Conservation (phyloP, 176 grass and related monocot genomes). For the Musa troglodytarum region DNA sequence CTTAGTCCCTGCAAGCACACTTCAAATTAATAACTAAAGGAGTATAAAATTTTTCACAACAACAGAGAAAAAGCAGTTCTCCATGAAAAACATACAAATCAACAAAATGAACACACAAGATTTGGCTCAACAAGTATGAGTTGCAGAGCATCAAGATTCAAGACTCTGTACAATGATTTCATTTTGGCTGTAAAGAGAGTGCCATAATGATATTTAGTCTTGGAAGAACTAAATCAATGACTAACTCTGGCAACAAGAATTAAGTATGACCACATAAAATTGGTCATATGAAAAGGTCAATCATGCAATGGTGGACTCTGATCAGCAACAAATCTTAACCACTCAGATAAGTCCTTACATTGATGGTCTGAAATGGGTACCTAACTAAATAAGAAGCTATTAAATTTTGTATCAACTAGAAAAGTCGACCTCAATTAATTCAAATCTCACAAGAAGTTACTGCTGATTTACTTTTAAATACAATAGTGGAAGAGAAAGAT, state of each 20-base stretch:
- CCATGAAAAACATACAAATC: background rate
- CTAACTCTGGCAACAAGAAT: too few species aligned
- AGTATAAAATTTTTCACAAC: background rate
- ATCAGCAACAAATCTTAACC: too few species aligned
- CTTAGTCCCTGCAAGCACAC: constrained; percentile 19
- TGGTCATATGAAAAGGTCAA: too few species aligned
- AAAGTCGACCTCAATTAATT: background rate
- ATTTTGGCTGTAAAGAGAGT: background rate
- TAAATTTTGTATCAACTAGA: background rate
- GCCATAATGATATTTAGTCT: too few species aligned
- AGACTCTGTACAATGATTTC: too few species aligned
- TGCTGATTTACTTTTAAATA: background rate
- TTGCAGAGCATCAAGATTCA: too few species aligned
- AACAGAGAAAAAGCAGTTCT: too few species aligned
- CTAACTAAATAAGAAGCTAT: too few species aligned
- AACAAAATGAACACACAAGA: background rate
- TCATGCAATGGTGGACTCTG: too few species aligned
- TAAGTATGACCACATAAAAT: too few species aligned
- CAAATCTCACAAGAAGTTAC: background rate
- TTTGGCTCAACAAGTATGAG: too few species aligned
- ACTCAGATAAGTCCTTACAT: background rate
- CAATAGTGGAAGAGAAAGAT: background rate
- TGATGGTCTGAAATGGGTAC: background rate
- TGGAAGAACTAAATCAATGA: too few species aligned
- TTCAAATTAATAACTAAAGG: background rate